Base-by-base conservation (phyloP, 139 green algal species). In the Dunaliella primolecta region DNA sequence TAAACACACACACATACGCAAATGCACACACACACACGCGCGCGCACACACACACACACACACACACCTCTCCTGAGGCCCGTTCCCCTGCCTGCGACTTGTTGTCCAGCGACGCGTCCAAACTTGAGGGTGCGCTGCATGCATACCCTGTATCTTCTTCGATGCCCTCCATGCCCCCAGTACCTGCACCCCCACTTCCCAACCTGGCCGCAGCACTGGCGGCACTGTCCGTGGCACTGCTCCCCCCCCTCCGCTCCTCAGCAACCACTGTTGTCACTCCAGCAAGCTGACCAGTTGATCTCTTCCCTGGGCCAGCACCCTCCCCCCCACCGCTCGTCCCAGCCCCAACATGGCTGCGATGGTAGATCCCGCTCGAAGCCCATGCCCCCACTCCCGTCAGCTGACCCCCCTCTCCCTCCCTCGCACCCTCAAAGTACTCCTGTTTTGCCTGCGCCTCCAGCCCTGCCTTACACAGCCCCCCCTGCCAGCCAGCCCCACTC, bases 231-330 rank as follows among this genome's bases (percentile, higher is more conserved):
- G 35, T 79, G 37, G 3, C n/a, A 46, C 36, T 36, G 71, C 77
- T 34, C 37, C 21, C 75, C 25, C 37, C 23, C 34, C 3, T 29
- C 46, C 0, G 75, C 7, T 30, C n/a, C n/a, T n/a, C n/a, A n/a
- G n/a, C n/a, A n/a, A n/a, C n/a, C n/a, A n/a, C 38, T 77, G 33
- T 32, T 27, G 37, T 46, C 74, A 55, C 30, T 35, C 24, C 64
- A 36, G 31, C 37, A 38, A 21, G 81, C 46, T 38, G 80, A 71
- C n/a, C 78, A 81, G n/a, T n/a, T n/a, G n/a, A n/a, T n/a, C n/a
- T n/a, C 15, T 15, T 64, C 46, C 46, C 46, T 25, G 46, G 46
- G 15, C 46, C 46, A 64, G 7, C 46, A 64, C 46, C 46, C 46
- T 7, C 15, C 7, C 46, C 15, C 7, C 46, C 46, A 64, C 46